Evolutionary conservation across 139 green algal species (phyloP).

Genomic region (Dunaliella primolecta): DNA sequence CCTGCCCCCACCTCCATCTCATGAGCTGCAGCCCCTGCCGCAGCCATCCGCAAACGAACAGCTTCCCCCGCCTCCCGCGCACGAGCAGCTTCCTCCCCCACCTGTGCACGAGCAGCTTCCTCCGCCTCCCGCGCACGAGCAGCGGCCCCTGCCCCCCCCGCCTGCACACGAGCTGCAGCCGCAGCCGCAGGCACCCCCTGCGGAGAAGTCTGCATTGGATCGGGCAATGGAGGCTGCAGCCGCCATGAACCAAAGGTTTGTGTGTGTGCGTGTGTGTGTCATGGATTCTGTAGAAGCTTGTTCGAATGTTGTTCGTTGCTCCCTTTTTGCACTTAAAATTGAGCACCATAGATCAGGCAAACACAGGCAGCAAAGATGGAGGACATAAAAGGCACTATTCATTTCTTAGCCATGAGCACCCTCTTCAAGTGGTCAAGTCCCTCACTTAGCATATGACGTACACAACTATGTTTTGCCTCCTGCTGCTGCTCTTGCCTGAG

Average conservation of each 20-base stretch:
- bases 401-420: too few relatives aligned
- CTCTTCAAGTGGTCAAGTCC: too few relatives aligned
- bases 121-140: background rate
- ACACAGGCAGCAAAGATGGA: too few relatives aligned
- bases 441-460: too few relatives aligned
- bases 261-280: too few relatives aligned
- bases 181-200: background rate
- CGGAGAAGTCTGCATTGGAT: background rate
- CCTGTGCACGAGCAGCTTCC: background rate
- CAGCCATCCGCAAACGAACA: background rate
- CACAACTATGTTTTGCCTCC: too few relatives aligned
- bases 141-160: background rate
- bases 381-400: too few relatives aligned
- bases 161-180: background rate
- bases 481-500: too few relatives aligned
- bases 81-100: background rate
- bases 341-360: too few relatives aligned
- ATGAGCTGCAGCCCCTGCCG: background rate
- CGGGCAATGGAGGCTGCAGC: background rate
- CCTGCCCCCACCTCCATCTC: background rate
- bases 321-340: too few relatives aligned
- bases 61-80: background rate
- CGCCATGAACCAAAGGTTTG: background rate
- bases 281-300: too few relatives aligned
- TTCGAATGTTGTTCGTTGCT: too few relatives aligned